A percentile compares a stretch with the other conserved stretches of the same genome.
These are phyloP conservation scores for Mediolabrus comicus DNA, from an alignment of 108 stramenopile genomes.

Conservation along the genomic window DNA sequence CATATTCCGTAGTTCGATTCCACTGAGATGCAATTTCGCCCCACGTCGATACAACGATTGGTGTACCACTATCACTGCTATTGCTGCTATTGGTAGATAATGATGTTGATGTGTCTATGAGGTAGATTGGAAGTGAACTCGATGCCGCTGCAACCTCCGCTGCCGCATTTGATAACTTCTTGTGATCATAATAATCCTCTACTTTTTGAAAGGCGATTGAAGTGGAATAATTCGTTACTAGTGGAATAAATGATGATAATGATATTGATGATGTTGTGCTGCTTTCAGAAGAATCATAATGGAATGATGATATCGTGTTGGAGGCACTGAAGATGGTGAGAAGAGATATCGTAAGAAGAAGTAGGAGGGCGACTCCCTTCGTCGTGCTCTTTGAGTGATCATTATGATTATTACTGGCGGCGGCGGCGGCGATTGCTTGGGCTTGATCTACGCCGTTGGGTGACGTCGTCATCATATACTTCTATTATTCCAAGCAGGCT, in stretches of 20 bases:
- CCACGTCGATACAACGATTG: slow-evolving; percentile 5
- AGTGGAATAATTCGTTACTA: not conserved
- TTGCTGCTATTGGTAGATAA: too few relatives aligned
- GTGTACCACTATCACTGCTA: too few relatives aligned
- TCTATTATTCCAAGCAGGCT: too few relatives aligned
- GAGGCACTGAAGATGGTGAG: not conserved
- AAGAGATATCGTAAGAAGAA: not conserved
- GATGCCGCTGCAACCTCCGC: not conserved
- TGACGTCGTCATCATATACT: too few relatives aligned
- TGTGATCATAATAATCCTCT: too few relatives aligned
- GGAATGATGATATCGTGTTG: not conserved
- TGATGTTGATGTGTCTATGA: slow-evolving; percentile 8
- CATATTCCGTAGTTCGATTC: slow-evolving; percentile 30
- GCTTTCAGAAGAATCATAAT: not conserved
- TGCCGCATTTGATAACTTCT: too few relatives aligned
- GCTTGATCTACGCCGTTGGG: too few relatives aligned
- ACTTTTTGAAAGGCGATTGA: too few relatives aligned
- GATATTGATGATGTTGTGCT: not conserved
- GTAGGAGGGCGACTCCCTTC: not conserved
- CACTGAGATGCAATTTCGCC: slow-evolving; percentile 1
- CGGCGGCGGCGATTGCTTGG: too few relatives aligned
- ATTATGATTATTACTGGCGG: not conserved
- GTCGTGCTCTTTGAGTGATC: too few relatives aligned
- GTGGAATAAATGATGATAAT: not conserved
- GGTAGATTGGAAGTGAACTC: slow-evolving; percentile 14